Base-by-base conservation (phyloP, 371 early-diverging fungal species). In the Mucor circinelloides region DNA sequence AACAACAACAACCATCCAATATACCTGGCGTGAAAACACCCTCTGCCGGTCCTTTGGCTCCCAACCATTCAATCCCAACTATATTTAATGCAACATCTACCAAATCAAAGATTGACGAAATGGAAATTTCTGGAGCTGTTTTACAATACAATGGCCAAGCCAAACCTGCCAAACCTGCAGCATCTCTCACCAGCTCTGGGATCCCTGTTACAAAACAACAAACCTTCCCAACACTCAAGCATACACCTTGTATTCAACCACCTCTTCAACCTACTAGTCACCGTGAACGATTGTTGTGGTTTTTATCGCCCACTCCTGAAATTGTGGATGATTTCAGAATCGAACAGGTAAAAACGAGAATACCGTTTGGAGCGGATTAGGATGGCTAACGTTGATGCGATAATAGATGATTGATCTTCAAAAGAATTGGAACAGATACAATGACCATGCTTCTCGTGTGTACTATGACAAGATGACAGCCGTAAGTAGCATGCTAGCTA, bases 251-350 rank as follows among this genome's bases (percentile, higher is more conserved):
- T 44, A 17, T 72, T 13, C 42, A 48, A 27, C 63, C 62, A 10
- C 72, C 72, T 19, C 32, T 55, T 40, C 46, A 60, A 21, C 68
- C 68, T 23, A 30, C 56, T 23, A 34, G 30, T 3, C 50, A 64
- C 23, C 54, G 65, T 23, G 68, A 64, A 15, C 46, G 68, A 31
- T 46, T 42, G 4, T n/a, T 72, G 15, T 72, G 72, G 72, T 64
- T 61, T 21, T 61, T 72, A 23, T 54, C 60, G 8, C 55, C 61
- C 3, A 68, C 68, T 17, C 57, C 60, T 10, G 55, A 67, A 32
- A 32, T 72, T 8, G 23, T 68, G n/a, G 68, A 64, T n/a, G 68
- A 68, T 13, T 68, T 72, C 28, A 60, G 59, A 65, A 68, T 68
- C 32, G 65, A 72, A 54, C 72, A 72, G 54, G 64, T 68, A 64